Evolutionary conservation across 2,329 filamentous ascomycete species (phyloP).

Genomic region (Cadophora sp.): DNA sequence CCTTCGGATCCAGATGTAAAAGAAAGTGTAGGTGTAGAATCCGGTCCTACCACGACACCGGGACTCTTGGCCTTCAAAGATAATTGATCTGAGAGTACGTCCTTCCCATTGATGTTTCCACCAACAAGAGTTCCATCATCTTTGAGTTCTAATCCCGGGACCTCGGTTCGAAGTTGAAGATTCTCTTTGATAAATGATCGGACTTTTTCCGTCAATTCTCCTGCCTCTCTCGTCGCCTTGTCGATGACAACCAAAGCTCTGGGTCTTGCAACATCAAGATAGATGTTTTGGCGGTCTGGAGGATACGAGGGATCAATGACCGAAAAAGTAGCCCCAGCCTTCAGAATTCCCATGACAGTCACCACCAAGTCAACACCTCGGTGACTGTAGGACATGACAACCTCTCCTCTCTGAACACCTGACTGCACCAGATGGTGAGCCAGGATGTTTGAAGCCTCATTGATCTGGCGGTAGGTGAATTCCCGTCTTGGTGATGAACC

Average conservation of each 20-base stretch:
- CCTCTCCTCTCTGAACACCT: constrained; percentile 80
- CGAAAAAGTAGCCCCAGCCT: constrained; percentile 63
- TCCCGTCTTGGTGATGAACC: constrained; percentile 60
- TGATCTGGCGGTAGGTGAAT: constrained; percentile 87
- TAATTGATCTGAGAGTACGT: constrained; percentile 65
- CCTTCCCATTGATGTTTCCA: constrained; percentile 68
- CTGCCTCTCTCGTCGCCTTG: constrained; percentile 72
- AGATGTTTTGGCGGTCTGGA: constrained; percentile 80
- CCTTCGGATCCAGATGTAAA: constrained; percentile 81
- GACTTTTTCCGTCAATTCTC: constrained; percentile 64
- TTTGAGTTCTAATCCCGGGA: constrained; percentile 75
- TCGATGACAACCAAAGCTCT: constrained; percentile 75
- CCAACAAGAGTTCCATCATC: constrained; percentile 77
- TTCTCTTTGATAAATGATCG: constrained; percentile 74
- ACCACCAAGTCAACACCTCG: constrained; percentile 80
- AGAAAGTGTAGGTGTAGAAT: constrained; percentile 77
- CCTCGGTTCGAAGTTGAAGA: constrained; percentile 72
- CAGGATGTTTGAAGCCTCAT: constrained; percentile 81
- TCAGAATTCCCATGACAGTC: constrained; percentile 79
- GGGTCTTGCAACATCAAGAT: constrained; percentile 80
- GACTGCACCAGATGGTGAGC: constrained; percentile 79
- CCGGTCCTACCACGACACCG: constrained; percentile 82
- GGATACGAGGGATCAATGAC: constrained; percentile 85
- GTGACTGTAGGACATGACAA: constrained; percentile 92
- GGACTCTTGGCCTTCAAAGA: constrained; percentile 63